Evolutionary conservation across 345 rosid genomes (phyloP), one percentile per base, ranked within the genome.

Genomic region (Citrus unshiu): DNA sequence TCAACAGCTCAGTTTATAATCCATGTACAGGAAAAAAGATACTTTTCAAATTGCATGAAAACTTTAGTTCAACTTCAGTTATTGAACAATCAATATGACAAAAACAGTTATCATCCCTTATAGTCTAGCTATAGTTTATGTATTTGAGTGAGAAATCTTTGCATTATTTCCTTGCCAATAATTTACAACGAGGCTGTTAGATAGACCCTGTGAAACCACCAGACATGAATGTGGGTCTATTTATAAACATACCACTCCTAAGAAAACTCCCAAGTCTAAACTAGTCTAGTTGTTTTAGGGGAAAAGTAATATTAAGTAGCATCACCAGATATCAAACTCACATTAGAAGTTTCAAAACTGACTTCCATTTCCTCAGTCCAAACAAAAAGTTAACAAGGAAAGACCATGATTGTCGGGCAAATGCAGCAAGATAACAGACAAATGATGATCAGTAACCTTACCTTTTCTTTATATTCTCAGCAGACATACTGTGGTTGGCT

Each of bases 391-490:
- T 8, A 30, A 24, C 25, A 40, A 40, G 37, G 27, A 5, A 25
- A 29, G 8, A 57, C 18, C 35, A 67, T 24, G 66, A 68, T 22
- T 8, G 4, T 64, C 3, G 25, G 13, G 51, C 60, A 46, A 67
- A 5, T 62, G 40, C 4, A 63, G 68, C 59, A 60, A 71, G 57
- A 68, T 35, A 57, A 71, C 49, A 34, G 9, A 3, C 56, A 34
- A 70, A 57, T 25, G 67, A 64, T 34, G 57, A 60, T 24, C 25
- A 64, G 81, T 39, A 86, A 67, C 49, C 79, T 77, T 83, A 95
- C 99, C 88, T 91, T 87, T 95, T 95, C 91, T 95, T 95, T 86
- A 93, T 81, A 68, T 91, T 91, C 51, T 92, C 95, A 8, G 90
- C 81, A 58, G 93, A 71, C 91, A 89, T 93, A 22, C 87, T 93